A percentile compares a stretch with the other conserved stretches of the same genome.
Conservation (phyloP, 2,329 filamentous ascomycete species). For the Macrophomina pseudophaseolina region DNA sequence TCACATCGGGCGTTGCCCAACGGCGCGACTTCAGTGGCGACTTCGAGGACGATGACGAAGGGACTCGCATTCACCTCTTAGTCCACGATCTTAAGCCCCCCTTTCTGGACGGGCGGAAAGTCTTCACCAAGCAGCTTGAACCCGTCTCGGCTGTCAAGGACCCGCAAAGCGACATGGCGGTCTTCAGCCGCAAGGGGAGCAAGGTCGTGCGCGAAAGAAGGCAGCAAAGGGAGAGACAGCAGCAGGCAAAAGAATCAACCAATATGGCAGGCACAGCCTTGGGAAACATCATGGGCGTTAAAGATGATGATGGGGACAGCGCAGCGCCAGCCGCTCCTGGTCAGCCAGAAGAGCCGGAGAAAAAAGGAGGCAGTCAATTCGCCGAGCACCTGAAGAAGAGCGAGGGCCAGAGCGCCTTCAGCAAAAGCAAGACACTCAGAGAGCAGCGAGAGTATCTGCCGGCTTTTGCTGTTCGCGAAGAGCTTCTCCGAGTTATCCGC, state of each 20-base stretch:
- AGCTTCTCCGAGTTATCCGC: constrained; percentile 85
- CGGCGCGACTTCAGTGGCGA: constrained; percentile 79
- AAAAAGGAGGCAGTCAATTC: constrained; percentile 75
- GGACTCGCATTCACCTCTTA: constrained; percentile 84
- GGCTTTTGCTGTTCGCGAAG: constrained; percentile 94
- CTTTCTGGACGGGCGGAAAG: constrained; percentile 90
- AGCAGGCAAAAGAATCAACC: constrained; percentile 93
- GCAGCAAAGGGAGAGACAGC: constrained; percentile 90
- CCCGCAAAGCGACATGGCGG: constrained; percentile 97
- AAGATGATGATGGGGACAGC: constrained; percentile 87
- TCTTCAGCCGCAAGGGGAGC: constrained; percentile 95
- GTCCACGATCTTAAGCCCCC: constrained; percentile 94
- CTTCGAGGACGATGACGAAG: constrained; percentile 90
- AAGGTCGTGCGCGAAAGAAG: constrained; percentile 88
- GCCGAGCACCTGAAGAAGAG: constrained; percentile 87
- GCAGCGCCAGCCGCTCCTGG: constrained; percentile 73
- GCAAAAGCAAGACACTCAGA: constrained; percentile 83
- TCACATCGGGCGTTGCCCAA: constrained; percentile 94
- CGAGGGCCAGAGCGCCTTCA: constrained; percentile 85
- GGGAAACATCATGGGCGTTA: constrained; percentile 94
- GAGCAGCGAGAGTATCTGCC: constrained; percentile 94
- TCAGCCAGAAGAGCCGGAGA: constrained; percentile 64
- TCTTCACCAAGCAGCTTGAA: constrained; percentile 97
- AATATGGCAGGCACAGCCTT: constrained; percentile 89
- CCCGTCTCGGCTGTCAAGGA: constrained; percentile 92